Evolutionary conservation across 2,329 filamentous ascomycete species (phyloP).

Genomic region (Balansia obtecta): DNA sequence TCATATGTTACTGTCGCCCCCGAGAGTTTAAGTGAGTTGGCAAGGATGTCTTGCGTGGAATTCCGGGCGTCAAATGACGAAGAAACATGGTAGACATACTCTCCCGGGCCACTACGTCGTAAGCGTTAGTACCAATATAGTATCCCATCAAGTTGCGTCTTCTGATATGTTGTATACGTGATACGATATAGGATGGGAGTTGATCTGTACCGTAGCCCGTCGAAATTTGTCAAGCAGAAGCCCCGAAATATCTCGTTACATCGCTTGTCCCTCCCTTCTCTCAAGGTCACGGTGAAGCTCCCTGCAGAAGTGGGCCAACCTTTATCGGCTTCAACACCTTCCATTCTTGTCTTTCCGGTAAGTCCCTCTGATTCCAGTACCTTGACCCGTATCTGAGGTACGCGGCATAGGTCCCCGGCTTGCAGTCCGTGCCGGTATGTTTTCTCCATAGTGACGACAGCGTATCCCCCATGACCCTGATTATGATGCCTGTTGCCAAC

Average conservation of each 20-base stretch:
- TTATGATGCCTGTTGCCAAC: conserved; percentile 40
- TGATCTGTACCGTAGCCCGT: background rate
- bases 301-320: conserved; percentile 17
- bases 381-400: conserved; percentile 39
- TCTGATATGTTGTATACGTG: no score
- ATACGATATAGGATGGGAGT: background rate
- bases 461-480: conserved; percentile 35
- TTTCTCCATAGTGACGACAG: conserved; percentile 41
- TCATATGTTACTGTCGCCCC: no score
- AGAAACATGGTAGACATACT: no score
- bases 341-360: conserved; percentile 24
- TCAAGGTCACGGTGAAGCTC: background rate
- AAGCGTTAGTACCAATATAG: no score
- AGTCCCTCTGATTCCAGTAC: conserved; percentile 30
- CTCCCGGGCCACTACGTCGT: no score
- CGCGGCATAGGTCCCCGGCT: conserved; percentile 38
- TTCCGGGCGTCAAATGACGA: no score
- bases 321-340: conserved; percentile 24
- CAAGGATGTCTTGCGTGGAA: no score
- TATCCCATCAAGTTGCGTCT: no score
- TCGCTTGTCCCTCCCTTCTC: background rate
- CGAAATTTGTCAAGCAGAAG: background rate
- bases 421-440: conserved; percentile 33
- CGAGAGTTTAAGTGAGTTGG: no score
- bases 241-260: background rate